Percentiles rank a stretch among this genome's conserved stretches.
Evolutionary conservation across 177 flowering plant species (phyloP).

Genomic region (Vitis hybrid): DNA sequence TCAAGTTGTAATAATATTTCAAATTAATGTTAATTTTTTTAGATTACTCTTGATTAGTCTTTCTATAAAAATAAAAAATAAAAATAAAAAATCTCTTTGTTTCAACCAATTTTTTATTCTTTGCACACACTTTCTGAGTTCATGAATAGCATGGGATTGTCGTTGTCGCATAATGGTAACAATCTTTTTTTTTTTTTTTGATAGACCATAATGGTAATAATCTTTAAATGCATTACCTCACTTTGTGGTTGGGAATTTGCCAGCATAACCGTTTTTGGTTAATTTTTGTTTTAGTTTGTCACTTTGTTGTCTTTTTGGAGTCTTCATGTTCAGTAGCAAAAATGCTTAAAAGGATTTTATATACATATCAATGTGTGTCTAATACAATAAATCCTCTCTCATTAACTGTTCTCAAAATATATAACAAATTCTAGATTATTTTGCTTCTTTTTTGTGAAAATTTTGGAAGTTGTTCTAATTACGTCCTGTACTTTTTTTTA

Average conservation of each 20-base stretch:
- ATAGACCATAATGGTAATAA: slow-evolving; percentile 14
- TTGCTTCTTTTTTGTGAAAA: no score
- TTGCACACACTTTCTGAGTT: slow-evolving; percentile 71
- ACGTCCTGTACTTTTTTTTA: no score
- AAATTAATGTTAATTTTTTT: slow-evolving; percentile 1
- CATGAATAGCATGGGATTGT: slow-evolving; percentile 75
- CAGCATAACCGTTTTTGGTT: neutral
- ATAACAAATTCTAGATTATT: no score
- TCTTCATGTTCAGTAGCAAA: no score
- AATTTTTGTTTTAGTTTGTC: neutral
- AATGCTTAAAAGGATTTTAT: no score
- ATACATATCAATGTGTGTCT: no score
- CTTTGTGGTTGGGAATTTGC: neutral
- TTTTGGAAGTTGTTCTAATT: no score
- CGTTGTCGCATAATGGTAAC: slow-evolving; percentile 54
- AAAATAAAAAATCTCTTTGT: neutral
- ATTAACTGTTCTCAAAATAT: no score
- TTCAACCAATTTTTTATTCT: slow-evolving; percentile 90
- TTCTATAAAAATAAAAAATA: neutral
- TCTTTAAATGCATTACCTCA: neutral
- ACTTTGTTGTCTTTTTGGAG: neutral
- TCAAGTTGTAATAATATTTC: slow-evolving; percentile 41
- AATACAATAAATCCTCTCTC: no score
- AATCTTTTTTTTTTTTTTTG: no score
- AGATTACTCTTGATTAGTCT: neutral